phyloP scores from a whole-genome alignment of 495 filamentous ascomycete species.

The Penicillium psychrofluorescens region DNA sequence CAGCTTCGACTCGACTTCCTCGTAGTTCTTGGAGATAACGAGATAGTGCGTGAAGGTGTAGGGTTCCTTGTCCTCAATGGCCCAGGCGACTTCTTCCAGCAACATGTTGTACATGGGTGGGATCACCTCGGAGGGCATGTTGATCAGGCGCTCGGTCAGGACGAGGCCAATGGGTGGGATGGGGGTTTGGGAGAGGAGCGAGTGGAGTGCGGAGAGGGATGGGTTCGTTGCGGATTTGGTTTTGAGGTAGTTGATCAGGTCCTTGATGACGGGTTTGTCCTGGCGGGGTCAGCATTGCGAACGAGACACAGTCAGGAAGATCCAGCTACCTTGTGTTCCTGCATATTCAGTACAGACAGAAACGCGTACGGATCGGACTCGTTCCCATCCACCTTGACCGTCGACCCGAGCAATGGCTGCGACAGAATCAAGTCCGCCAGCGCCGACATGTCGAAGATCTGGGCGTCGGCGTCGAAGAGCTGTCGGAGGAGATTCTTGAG shows the following conservation, averaged over 20 bases:
- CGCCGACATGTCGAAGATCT: constrained; percentile 78
- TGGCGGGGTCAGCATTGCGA: constrained; percentile 10
- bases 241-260: constrained; percentile 64
- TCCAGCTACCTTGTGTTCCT: constrained; percentile 56
- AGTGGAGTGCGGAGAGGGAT: constrained; percentile 44
- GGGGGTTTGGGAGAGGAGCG: constrained; percentile 47
- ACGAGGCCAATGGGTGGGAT: constrained; percentile 68
- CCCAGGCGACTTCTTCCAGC: constrained; percentile 83
- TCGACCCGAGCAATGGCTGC: constrained; percentile 84
- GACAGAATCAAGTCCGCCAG: constrained; percentile 83
- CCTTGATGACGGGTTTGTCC: constrained; percentile 61
- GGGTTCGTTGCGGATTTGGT: constrained; percentile 48
- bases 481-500: constrained; percentile 85
- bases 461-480: constrained; percentile 82
- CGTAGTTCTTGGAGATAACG: constrained; percentile 82
- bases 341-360: constrained; percentile 78
- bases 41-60: constrained; percentile 92
- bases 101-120: constrained; percentile 98
- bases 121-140: constrained; percentile 84
- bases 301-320: too few species aligned
- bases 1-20: constrained; percentile 74
- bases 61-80: constrained; percentile 83
- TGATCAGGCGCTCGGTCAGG: constrained; percentile 85
- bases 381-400: constrained; percentile 90
- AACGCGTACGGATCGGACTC: constrained; percentile 94